Conservation (phyloP, 768 basidiomycete species). For the Leccinum sublutescens region DNA sequence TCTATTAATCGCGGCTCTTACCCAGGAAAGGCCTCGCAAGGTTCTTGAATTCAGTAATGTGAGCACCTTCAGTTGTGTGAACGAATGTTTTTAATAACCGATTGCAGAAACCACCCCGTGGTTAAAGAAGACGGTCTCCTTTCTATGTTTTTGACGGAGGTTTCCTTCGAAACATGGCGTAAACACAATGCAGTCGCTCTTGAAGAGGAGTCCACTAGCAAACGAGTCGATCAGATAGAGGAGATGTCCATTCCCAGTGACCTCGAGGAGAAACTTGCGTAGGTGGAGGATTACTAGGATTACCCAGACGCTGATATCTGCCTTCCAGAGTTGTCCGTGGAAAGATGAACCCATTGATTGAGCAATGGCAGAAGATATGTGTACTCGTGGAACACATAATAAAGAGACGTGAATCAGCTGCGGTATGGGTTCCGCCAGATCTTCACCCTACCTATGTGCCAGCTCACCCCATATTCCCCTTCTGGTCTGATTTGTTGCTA, state of each 20-base stretch:
- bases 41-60: slow-evolving; percentile 79
- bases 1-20: background rate
- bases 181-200: slow-evolving; percentile 73
- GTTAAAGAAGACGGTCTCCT: slow-evolving; percentile 86
- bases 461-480: slow-evolving; percentile 68
- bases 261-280: slow-evolving; percentile 87
- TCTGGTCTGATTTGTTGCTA: slow-evolving; percentile 38
- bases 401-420: slow-evolving; percentile 87
- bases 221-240: slow-evolving; percentile 75
- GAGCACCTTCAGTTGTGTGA: slow-evolving; percentile 26
- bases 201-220: slow-evolving; percentile 85
- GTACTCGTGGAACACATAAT: slow-evolving; percentile 83
- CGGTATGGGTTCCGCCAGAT: slow-evolving; percentile 71
- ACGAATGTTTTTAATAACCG: background rate
- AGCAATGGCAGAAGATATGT: slow-evolving; percentile 91
- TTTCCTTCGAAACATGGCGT: slow-evolving; percentile 85
- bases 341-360: slow-evolving; percentile 74
- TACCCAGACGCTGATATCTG: slow-evolving; percentile 1
- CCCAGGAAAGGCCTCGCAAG: slow-evolving; percentile 75
- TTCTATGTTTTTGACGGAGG: slow-evolving; percentile 76
- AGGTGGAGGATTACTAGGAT: slow-evolving; percentile 21
- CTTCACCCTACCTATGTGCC: slow-evolving; percentile 61
- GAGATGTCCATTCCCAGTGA: slow-evolving; percentile 94
- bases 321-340: slow-evolving; percentile 65
- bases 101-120: slow-evolving; percentile 82